A percentile compares a stretch with the other conserved stretches of the same genome.
Conservation (phyloP, 345 rosid genomes). For the Barbarea vulgaris region DNA sequence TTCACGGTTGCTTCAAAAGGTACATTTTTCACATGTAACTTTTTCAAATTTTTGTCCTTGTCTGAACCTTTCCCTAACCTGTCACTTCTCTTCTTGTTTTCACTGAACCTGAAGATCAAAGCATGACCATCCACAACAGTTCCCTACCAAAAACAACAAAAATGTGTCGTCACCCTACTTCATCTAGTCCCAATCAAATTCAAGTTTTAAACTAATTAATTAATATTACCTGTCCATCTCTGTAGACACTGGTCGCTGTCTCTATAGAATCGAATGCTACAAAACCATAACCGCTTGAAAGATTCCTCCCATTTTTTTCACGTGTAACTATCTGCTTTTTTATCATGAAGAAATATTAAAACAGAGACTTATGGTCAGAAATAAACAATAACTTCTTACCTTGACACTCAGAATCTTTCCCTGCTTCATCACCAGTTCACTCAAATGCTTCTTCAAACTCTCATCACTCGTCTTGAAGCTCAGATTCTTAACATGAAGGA, state of each 20-base stretch:
- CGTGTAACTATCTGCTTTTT: too few relatives aligned
- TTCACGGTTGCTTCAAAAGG: slow-evolving; percentile 62
- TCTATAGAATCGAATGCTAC: slow-evolving; percentile 83
- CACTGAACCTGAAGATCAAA: slow-evolving; percentile 71
- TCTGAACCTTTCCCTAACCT: slow-evolving; percentile 49
- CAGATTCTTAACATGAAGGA: slow-evolving; percentile 80
- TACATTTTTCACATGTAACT: slow-evolving; percentile 25
- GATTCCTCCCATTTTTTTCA: slow-evolving; percentile 60
- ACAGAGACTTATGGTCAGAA: too few relatives aligned
- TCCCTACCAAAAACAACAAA: slow-evolving; percentile 47
- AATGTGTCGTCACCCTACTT: background rate
- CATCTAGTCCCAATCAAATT: slow-evolving; percentile 2
- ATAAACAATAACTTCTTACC: too few relatives aligned
- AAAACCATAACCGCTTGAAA: slow-evolving; percentile 91
- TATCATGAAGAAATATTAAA: too few relatives aligned
- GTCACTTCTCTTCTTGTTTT: slow-evolving; percentile 69
- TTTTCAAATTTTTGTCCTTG: slow-evolving; percentile 67
- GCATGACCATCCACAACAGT: slow-evolving; percentile 89
- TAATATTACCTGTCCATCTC: slow-evolving; percentile 69
- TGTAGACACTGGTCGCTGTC: slow-evolving; percentile 63
- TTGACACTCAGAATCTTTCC: too few relatives aligned
- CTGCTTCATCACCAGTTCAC: too few relatives aligned
- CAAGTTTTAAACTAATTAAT: background rate
- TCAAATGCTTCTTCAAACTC: slow-evolving; percentile 66
- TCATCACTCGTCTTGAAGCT: slow-evolving; percentile 89